Conservation (phyloP, 192 early-diverging fungal genomes). For the Linderina pennispora region DNA sequence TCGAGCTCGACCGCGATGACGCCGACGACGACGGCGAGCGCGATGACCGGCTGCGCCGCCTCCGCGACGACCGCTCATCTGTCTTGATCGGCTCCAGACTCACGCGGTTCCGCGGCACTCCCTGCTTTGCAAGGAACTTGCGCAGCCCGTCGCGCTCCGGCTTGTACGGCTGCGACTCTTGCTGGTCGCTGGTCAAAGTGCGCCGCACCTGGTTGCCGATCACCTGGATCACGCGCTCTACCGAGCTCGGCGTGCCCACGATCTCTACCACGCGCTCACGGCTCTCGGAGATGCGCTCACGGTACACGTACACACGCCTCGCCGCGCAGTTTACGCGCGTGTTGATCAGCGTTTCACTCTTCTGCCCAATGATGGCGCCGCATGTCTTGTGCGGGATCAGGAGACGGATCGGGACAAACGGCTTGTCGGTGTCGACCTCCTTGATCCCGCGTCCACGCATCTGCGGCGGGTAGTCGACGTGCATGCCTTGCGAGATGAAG, state of each 20-base stretch:
- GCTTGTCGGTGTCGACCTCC: constrained; percentile 39
- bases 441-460: constrained; percentile 31
- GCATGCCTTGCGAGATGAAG: constrained; percentile 46
- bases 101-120: constrained; percentile 30
- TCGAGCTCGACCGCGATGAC: neutral
- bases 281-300: constrained; percentile 45
- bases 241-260: constrained; percentile 36
- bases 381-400: constrained; percentile 48
- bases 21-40: constrained; percentile 11
- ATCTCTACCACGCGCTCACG: constrained; percentile 47
- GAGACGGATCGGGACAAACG: constrained; percentile 41
- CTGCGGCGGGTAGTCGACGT: constrained; percentile 43
- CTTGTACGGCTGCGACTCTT: constrained; percentile 31
- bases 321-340: constrained; percentile 38
- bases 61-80: neutral
- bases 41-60: constrained; percentile 1
- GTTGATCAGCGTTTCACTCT: constrained; percentile 47
- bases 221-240: constrained; percentile 29
- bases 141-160: constrained; percentile 45
- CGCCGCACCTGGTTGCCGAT: constrained; percentile 37
- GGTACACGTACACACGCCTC: constrained; percentile 46
- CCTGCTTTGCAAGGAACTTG: constrained; percentile 42
- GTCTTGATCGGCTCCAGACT: constrained; percentile 32
- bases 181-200: constrained; percentile 37
- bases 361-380: constrained; percentile 46